phyloP scores from a whole-genome alignment of 805 yeast genomes.

The Lachancea meyersii region DNA sequence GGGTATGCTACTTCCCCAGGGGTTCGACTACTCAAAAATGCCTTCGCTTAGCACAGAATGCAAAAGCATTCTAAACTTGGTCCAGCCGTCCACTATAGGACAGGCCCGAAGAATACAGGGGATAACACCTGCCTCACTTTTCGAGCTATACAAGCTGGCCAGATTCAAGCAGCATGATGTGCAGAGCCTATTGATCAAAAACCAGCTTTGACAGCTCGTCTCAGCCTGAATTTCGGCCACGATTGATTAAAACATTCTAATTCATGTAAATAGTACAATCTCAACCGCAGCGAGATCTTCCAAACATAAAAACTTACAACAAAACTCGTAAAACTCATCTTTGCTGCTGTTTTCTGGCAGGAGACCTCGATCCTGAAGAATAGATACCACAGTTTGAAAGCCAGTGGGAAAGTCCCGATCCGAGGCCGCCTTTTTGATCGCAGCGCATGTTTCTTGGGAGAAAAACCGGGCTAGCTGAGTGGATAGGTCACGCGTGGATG shows the following conservation, averaged over 20 bases:
- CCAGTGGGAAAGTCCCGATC: slow-evolving; percentile 2
- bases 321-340: slow-evolving; percentile 23
- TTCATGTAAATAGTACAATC: slow-evolving; percentile 13
- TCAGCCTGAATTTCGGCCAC: too few relatives aligned
- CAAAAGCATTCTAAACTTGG: slow-evolving; percentile 56
- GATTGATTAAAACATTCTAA: background rate
- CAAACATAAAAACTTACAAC: slow-evolving; percentile 21
- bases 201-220: background rate
- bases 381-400: slow-evolving; percentile 12
- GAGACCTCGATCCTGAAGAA: slow-evolving; percentile 15
- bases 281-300: slow-evolving; percentile 26
- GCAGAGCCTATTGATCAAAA: background rate
- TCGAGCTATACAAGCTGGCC: slow-evolving; percentile 61
- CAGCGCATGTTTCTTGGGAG: background rate
- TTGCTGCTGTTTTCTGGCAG: slow-evolving; percentile 13
- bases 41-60: slow-evolving; percentile 74
- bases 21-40: slow-evolving; percentile 53
- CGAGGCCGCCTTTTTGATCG: background rate
- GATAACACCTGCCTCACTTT: slow-evolving; percentile 86
- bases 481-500: background rate
- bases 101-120: slow-evolving; percentile 95
- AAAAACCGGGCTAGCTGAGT: background rate
- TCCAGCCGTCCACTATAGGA: slow-evolving; percentile 85
- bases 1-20: slow-evolving; percentile 57
- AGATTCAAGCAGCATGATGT: slow-evolving; percentile 26